Percentiles rank a stretch among this genome's conserved stretches.
These are phyloP conservation scores for Mucor sp. DNA, from an alignment of 371 early-diverging fungal species.

Conservation along the genomic window DNA sequence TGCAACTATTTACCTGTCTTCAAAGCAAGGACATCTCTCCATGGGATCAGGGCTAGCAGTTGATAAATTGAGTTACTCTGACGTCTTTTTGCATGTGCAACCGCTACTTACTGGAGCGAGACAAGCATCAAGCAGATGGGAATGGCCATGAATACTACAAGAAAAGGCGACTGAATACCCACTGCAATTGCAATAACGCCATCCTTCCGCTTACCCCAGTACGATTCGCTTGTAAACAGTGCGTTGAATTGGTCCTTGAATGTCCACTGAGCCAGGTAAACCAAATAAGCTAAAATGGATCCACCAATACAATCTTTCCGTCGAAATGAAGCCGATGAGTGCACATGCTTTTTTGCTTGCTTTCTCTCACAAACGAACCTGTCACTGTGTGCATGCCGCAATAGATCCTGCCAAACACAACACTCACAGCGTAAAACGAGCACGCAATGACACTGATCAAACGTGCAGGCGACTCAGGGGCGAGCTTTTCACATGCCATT, in stretches of 20 bases:
- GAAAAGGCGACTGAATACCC: neutral
- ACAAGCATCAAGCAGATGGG: slow-evolving; percentile 51
- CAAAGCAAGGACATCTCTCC: slow-evolving; percentile 81
- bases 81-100: neutral
- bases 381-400: slow-evolving; percentile 81
- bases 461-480: slow-evolving; percentile 44
- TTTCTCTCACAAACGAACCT: slow-evolving; percentile 29
- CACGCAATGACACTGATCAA: slow-evolving; percentile 43
- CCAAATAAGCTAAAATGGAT: slow-evolving; percentile 55
- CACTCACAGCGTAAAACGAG: slow-evolving; percentile 62
- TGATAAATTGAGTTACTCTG: neutral
- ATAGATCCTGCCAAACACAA: slow-evolving; percentile 70
- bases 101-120: slow-evolving; percentile 54
- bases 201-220: slow-evolving; percentile 43
- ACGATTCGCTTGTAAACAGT: slow-evolving; percentile 52
- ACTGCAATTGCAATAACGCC: neutral
- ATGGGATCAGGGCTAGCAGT: slow-evolving; percentile 66
- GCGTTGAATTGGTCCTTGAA: slow-evolving; percentile 52
- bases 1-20: slow-evolving; percentile 54
- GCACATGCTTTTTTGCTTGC: neutral
- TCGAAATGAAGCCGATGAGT: neutral
- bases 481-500: slow-evolving; percentile 42
- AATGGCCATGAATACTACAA: slow-evolving; percentile 38
- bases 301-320: slow-evolving; percentile 71
- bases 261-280: slow-evolving; percentile 63